Evolutionary conservation across 106 monocot genomes (phyloP).

Genomic region (Phalaenopsis equestris): DNA sequence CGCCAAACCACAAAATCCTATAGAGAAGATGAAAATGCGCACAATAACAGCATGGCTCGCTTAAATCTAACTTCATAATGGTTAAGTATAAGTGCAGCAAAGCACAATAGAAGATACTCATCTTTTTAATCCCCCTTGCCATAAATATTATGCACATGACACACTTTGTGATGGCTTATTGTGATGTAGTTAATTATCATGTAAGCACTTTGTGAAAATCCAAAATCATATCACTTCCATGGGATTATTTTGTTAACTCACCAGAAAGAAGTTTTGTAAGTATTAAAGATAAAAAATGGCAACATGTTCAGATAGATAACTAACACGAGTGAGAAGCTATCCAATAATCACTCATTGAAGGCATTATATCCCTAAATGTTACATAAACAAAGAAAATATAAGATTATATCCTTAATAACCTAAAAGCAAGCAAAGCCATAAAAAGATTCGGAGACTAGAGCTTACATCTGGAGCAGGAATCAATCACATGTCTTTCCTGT

Average conservation of each 20-base stretch:
- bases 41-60: background rate
- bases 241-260: background rate
- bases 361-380: background rate
- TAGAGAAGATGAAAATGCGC: background rate
- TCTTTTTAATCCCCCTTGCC: background rate
- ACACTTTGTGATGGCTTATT: background rate
- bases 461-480: constrained; percentile 56
- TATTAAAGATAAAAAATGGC: background rate
- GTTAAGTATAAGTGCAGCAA: background rate
- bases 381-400: background rate
- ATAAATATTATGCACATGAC: background rate
- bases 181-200: background rate
- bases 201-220: background rate
- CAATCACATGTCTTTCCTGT: constrained; percentile 45
- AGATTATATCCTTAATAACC: background rate
- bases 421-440: background rate
- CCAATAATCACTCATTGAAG: constrained; percentile 1
- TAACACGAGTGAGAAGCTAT: background rate
- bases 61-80: background rate
- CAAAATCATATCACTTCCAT: background rate
- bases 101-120: background rate
- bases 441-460: constrained; percentile 1
- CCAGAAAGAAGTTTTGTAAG: background rate
- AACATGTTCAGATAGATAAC: background rate
- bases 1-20: background rate